These are phyloP conservation scores for Trichoderma oligosporum DNA, from an alignment of 2,329 filamentous ascomycete genomes.

Conservation along the genomic window DNA sequence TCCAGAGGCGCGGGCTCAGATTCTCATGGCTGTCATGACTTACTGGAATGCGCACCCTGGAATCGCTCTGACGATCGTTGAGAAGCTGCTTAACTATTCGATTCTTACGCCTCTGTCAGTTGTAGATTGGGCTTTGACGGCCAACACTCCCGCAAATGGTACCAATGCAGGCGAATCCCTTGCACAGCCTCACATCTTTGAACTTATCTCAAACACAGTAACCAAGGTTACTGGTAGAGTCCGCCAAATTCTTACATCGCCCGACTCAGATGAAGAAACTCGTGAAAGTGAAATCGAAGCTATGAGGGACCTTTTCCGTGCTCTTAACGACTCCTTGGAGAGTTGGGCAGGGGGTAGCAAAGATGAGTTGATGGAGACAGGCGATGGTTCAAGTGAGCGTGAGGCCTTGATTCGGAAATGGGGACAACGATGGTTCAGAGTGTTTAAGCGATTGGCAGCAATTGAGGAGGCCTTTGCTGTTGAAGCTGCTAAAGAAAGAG, in stretches of 20 bases:
- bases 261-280: conserved; percentile 60
- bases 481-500: conserved; percentile 32
- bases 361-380: conserved; percentile 70
- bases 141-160: conserved; percentile 45
- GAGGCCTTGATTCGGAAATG: conserved; percentile 69
- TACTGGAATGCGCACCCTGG: conserved; percentile 95
- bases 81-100: conserved; percentile 96
- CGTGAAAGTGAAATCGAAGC: conserved; percentile 65
- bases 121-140: conserved; percentile 81
- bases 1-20: conserved; percentile 74
- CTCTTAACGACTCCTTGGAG: conserved; percentile 73
- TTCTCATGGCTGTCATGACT: conserved; percentile 82
- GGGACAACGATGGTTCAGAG: conserved; percentile 81
- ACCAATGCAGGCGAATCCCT: conserved; percentile 61
- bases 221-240: conserved; percentile 85
- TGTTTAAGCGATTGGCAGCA: conserved; percentile 75
- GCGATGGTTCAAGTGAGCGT: conserved; percentile 54
- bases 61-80: conserved; percentile 85
- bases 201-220: conserved; percentile 85
- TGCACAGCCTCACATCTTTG: conserved; percentile 73
- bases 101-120: conserved; percentile 84
- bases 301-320: conserved; percentile 75
- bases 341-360: conserved; percentile 70
- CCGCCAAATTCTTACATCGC: conserved; percentile 68
- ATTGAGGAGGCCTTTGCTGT: conserved; percentile 72